Percentiles rank a stretch among this genome's conserved stretches.
phyloP scores from a whole-genome alignment of 2,329 filamentous ascomycete genomes.

The Epichloe baconii region DNA sequence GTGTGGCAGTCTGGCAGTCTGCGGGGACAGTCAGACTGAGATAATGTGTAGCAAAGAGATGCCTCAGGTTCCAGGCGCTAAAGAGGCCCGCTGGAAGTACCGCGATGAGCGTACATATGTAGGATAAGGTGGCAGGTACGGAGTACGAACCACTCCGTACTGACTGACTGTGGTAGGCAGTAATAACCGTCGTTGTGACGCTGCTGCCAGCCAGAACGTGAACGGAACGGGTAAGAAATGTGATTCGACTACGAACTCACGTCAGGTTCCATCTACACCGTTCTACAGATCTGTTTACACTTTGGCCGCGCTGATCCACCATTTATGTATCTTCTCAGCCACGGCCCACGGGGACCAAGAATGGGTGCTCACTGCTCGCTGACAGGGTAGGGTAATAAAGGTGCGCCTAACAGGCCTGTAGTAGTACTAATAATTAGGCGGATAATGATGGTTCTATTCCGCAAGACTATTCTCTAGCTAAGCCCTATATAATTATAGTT shows the following conservation, averaged over 20 bases:
- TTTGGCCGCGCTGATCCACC: neutral
- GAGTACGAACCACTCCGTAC: too few relatives aligned
- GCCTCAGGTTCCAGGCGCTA: neutral
- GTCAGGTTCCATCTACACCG: neutral
- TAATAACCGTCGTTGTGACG: neutral
- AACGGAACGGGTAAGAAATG: neutral
- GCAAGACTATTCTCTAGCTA: too few relatives aligned
- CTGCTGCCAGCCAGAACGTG: neutral
- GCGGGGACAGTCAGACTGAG: neutral
- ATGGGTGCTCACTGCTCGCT: neutral
- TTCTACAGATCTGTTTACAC: neutral
- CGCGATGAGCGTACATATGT: too few relatives aligned
- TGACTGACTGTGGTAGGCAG: too few relatives aligned
- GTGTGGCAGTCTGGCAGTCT: neutral
- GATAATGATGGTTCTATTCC: too few relatives aligned
- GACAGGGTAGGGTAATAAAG: neutral
- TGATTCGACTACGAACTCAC: neutral
- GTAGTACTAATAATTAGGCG: too few relatives aligned
- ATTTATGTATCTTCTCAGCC: neutral
- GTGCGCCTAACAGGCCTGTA: conserved; percentile 1
- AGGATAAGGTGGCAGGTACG: too few relatives aligned
- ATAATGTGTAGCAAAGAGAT: neutral
- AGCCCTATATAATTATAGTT: too few relatives aligned
- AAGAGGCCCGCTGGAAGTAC: too few relatives aligned
- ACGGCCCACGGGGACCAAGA: neutral